Percentiles rank a stretch among this genome's conserved stretches.
These are phyloP conservation scores for Cladosporium sp. DNA, from an alignment of 2,329 filamentous ascomycete species.

Conservation along the genomic window DNA sequence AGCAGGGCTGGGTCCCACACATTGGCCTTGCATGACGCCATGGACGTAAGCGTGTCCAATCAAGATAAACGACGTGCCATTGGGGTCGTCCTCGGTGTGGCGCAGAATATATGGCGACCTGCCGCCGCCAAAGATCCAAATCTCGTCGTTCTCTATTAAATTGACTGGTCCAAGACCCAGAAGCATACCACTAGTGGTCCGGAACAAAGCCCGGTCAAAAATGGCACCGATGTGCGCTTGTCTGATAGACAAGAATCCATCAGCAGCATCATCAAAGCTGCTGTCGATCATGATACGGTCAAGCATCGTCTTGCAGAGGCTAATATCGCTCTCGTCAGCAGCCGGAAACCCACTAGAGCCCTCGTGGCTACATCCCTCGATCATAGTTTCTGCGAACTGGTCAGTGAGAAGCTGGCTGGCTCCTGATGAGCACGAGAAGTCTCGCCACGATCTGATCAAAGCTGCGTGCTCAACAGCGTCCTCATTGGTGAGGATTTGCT, in stretches of 20 bases:
- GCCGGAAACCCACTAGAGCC: neutral
- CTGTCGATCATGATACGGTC: neutral
- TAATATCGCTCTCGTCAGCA: neutral
- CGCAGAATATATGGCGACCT: too few species aligned
- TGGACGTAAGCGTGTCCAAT: too few species aligned
- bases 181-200: neutral
- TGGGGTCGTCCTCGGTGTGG: too few species aligned
- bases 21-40: too few species aligned
- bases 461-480: neutral
- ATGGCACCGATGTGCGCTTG: neutral
- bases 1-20: too few species aligned
- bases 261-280: neutral
- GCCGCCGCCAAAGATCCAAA: neutral
- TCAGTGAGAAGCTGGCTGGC: neutral
- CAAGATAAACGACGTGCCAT: too few species aligned
- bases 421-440: neutral
- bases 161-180: neutral
- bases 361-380: neutral
- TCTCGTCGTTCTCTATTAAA: neutral
- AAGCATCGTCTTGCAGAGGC: neutral
- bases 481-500: neutral
- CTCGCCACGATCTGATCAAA: neutral
- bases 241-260: neutral
- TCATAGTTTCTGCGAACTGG: neutral
- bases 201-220: neutral